Conservation (phyloP, 257 asterid genomes). For the Phtheirospermum japonicum region DNA sequence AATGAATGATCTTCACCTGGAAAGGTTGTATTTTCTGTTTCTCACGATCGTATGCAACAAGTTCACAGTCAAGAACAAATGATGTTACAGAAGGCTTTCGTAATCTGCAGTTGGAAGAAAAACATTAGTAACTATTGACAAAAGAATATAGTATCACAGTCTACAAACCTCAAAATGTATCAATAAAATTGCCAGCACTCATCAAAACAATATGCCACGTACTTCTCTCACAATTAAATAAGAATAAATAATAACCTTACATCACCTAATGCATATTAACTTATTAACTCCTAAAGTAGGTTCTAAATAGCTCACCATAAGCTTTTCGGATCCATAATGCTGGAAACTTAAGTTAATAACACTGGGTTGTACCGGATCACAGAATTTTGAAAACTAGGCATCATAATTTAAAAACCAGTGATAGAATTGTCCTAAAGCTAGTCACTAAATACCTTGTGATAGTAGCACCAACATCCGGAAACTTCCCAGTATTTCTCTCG, state of each 20-base stretch:
- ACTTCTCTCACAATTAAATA: constrained; percentile 7
- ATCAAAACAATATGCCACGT: background rate
- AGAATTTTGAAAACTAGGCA: background rate
- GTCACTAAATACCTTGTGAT: constrained; percentile 57
- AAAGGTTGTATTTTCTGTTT: constrained; percentile 88
- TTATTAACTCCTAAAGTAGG: constrained; percentile 10
- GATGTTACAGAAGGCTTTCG: constrained; percentile 66
- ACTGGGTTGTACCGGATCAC: background rate
- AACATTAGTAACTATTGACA: constrained; percentile 23
- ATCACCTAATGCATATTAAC: background rate
- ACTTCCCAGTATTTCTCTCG: constrained; percentile 90
- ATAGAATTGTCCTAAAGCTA: constrained; percentile 15
- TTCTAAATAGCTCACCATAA: constrained; percentile 5
- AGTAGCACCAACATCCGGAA: constrained; percentile 83
- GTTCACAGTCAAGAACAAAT: constrained; percentile 95
- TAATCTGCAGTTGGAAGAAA: constrained; percentile 52
- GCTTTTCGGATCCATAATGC: background rate
- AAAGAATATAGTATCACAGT: constrained; percentile 4
- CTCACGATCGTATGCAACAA: constrained; percentile 92
- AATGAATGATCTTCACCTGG: constrained; percentile 49
- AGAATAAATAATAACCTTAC: background rate
- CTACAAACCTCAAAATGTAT: constrained; percentile 3
- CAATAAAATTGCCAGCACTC: constrained; percentile 10
- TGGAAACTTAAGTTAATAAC: constrained; percentile 10
- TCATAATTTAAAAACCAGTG: constrained; percentile 13